Evolutionary conservation across 106 monocot genomes (phyloP).

Genomic region (Allium fistulosum): DNA sequence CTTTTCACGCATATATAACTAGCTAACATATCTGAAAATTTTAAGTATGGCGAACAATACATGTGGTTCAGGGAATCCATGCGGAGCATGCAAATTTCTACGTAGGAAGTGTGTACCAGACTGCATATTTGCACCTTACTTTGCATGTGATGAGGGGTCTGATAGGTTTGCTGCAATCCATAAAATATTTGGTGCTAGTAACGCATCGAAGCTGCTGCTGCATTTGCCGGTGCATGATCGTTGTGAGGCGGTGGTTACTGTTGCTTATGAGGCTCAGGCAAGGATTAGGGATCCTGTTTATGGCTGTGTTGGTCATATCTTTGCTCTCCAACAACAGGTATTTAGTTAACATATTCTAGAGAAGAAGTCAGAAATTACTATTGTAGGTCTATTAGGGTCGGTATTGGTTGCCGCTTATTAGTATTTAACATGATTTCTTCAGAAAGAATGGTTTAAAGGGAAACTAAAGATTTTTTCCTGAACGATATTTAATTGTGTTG

Average conservation of each 20-base stretch:
- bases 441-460: neutral
- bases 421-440: neutral
- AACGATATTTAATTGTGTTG: neutral
- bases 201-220: conserved; percentile 46
- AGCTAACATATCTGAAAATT: neutral
- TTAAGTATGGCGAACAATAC: neutral
- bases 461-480: neutral
- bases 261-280: conserved; percentile 66
- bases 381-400: neutral
- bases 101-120: conserved; percentile 46
- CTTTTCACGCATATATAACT: neutral
- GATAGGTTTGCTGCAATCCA: conserved; percentile 51
- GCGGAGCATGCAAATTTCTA: conserved; percentile 60
- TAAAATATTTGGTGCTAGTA: conserved; percentile 74
- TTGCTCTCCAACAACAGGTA: conserved; percentile 72
- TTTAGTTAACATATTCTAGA: neutral
- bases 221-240: conserved; percentile 39
- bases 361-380: neutral
- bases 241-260: conserved; percentile 45
- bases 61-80: neutral
- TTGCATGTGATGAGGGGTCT: conserved; percentile 33
- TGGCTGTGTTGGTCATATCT: conserved; percentile 67
- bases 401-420: neutral
- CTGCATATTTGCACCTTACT: conserved; percentile 63
- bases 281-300: conserved; percentile 53